Conservation (phyloP, 1,284 basidiomycete genomes). For the Peniophora sp. region DNA sequence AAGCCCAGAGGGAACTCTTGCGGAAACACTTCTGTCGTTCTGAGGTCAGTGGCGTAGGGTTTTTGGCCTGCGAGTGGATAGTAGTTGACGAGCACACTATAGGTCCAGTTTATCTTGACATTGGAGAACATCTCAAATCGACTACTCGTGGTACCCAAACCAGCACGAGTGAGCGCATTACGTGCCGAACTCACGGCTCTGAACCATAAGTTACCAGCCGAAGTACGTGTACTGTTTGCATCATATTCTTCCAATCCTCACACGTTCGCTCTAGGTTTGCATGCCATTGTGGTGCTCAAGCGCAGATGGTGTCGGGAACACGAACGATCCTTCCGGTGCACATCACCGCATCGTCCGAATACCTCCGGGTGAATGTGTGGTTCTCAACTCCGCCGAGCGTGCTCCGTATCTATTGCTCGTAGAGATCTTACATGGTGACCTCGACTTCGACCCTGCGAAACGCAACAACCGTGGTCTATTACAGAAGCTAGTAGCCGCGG, state of each 20-base stretch:
- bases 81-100: conserved; percentile 8
- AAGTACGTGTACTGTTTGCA: conserved; percentile 49
- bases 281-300: conserved; percentile 95
- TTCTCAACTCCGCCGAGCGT: conserved; percentile 95
- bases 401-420: conserved; percentile 92
- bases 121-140: conserved; percentile 93
- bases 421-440: conserved; percentile 86
- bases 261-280: conserved; percentile 57
- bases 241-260: conserved; percentile 8
- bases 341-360: conserved; percentile 97
- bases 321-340: conserved; percentile 41
- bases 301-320: conserved; percentile 41
- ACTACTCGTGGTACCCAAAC: conserved; percentile 87
- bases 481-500: conserved; percentile 76
- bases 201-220: conserved; percentile 93
- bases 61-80: too few relatives aligned
- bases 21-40: conserved; percentile 87
- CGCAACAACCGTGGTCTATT: conserved; percentile 82
- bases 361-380: conserved; percentile 95
- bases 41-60: conserved; percentile 46
- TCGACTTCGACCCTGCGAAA: conserved; percentile 88
- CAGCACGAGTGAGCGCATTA: conserved; percentile 89
- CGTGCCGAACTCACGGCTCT: conserved; percentile 92
- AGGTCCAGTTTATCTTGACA: conserved; percentile 82
- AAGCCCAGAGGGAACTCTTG: conserved; percentile 69